Evolutionary conservation across 1,139 yeast genomes (phyloP), one percentile per base, ranked within the genome.

Genomic region (Saccharomyces hybrid): DNA sequence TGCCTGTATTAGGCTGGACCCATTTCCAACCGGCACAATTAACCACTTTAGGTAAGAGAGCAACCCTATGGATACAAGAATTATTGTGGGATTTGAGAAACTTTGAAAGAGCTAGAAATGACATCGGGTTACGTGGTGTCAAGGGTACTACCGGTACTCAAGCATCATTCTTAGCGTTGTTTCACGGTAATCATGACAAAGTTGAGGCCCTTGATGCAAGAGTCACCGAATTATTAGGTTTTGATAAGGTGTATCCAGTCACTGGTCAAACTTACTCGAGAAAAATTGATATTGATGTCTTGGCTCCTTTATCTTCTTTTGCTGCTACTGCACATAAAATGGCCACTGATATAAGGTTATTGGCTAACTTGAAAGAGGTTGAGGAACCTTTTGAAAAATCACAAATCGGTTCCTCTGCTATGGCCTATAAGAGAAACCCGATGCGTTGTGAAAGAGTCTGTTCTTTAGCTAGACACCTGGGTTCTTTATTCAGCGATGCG

Each of bases 71-170:
- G 99, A 79, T 95, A 66, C 99, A 93, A 78, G 99, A 93, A 74
- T 79, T 95, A 66, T 79, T 93, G 68, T 93, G 99, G 99, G 99
- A 93, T 75, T 81, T 93, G 73, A 83, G 99, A 76, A 95, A 95
- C 76, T 81, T 93, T 76, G 86, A 81, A 64, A 86, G 99, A 74
- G 98, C 98, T 54, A 85, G 99, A 77, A 87, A 93, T 70, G 99
- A 93, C 72, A 75, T 93, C 63, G 99, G 99, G 49, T 80, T 93
- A 67, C 85, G 99, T 75, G 99, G 99, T 70, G 99, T 91, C 64
- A 93, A 93, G 78, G 99, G 99, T 69, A 93, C 99, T 56, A 93
- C 99, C 51, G 99, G 99, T 73, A 93, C 99, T 51, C 99, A 93
- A 76, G 99, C 88, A 54, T 91, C 98, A 2, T 93, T 93, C 80